Evolutionary conservation across 495 filamentous ascomycete genomes (phyloP).

Genomic region (Podospora pseudocomata): DNA sequence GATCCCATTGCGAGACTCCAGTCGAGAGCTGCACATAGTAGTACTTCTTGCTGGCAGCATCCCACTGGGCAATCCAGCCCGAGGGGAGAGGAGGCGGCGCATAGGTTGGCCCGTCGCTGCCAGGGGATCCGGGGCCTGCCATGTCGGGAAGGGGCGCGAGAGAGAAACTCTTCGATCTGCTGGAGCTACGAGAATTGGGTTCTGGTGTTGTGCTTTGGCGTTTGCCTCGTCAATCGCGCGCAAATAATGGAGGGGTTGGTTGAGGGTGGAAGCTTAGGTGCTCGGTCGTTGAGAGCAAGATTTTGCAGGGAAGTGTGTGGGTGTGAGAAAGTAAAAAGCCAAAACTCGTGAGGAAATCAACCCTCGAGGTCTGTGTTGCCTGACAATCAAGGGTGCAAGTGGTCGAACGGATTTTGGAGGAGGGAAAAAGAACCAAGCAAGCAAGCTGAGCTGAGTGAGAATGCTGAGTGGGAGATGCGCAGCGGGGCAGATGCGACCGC

Average conservation of each 20-base stretch:
- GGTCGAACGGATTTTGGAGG: neutral
- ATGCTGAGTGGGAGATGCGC: neutral
- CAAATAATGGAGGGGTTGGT: neutral
- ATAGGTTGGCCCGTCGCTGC: slow-evolving; percentile 66
- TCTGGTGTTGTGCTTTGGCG: neutral
- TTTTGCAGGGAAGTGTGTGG: neutral
- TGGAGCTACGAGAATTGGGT: neutral
- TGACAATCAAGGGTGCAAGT: neutral
- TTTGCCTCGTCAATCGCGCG: neutral
- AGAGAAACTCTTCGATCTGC: neutral
- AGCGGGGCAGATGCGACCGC: neutral
- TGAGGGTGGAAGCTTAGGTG: neutral
- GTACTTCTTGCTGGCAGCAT: slow-evolving; percentile 66
- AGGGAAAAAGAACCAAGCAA: neutral
- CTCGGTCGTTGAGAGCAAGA: neutral
- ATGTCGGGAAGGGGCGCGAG: slow-evolving; percentile 20
- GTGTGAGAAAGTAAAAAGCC: neutral
- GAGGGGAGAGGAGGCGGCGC: slow-evolving; percentile 65
- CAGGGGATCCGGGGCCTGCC: slow-evolving; percentile 53
- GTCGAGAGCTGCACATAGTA: slow-evolving; percentile 78
- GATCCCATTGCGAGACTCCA: slow-evolving; percentile 73
- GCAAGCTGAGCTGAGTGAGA: slow-evolving; percentile 8
- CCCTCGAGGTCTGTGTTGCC: neutral
- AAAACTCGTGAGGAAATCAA: neutral
- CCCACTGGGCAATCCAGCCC: slow-evolving; percentile 86